Conservation (phyloP, 192 early-diverging fungal genomes). For the Neocallimastix lanati region DNA sequence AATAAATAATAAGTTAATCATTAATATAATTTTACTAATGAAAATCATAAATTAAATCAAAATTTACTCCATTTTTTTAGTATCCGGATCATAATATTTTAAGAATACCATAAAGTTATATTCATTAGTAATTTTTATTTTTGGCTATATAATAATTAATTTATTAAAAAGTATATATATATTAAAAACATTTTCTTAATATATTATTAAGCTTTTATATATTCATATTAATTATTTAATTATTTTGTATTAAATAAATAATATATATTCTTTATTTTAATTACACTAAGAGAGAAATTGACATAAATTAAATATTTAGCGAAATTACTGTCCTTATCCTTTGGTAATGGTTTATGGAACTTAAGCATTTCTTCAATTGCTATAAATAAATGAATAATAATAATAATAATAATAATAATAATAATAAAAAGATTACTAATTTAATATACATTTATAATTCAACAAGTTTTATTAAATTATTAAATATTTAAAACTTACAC, state of each 20-base stretch:
- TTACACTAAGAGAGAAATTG: background rate
- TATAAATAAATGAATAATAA: background rate
- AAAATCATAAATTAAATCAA: too few relatives aligned
- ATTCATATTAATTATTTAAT: too few relatives aligned
- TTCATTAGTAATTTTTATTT: background rate
- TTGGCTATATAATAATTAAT: background rate
- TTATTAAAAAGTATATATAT: too few relatives aligned
- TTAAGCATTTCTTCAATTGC: background rate
- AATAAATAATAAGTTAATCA: too few relatives aligned
- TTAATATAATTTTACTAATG: too few relatives aligned
- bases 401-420: too few relatives aligned
- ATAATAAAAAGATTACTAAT: too few relatives aligned
- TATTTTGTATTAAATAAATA: too few relatives aligned
- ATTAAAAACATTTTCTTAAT: too few relatives aligned
- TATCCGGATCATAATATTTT: conserved; percentile 62
- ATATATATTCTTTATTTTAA: background rate
- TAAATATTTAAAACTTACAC: conserved; percentile 16
- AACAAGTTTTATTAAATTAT: too few relatives aligned
- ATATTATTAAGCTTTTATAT: too few relatives aligned
- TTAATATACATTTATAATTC: too few relatives aligned
- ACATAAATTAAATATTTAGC: background rate
- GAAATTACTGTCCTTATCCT: background rate
- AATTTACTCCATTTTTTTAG: conserved; percentile 34
- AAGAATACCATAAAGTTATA: conserved; percentile 50
- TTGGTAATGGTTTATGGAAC: background rate